These are phyloP conservation scores for Pugionium dolabratum DNA, from an alignment of 345 rosid genomes.

Conservation along the genomic window DNA sequence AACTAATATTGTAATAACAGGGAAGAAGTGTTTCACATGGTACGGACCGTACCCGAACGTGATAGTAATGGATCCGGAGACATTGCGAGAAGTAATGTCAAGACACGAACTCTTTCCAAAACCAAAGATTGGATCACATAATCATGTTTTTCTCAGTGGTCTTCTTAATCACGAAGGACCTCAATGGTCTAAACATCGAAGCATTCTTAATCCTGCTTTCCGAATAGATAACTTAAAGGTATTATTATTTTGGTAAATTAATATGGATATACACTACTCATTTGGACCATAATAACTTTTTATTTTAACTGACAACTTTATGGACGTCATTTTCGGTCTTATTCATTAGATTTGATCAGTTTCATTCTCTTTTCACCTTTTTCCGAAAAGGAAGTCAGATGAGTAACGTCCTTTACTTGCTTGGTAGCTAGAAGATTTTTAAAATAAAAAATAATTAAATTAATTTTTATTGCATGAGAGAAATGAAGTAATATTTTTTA, in stretches of 20 bases:
- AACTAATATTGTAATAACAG: constrained; percentile 15
- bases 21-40: constrained; percentile 51
- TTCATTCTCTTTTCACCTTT: constrained; percentile 32
- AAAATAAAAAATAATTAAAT: background rate
- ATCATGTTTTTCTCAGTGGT: constrained; percentile 44
- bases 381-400: constrained; percentile 28
- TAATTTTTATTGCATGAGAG: no score
- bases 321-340: constrained; percentile 39
- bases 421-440: background rate
- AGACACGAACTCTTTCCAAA: constrained; percentile 46
- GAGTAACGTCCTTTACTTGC: constrained; percentile 33
- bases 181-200: constrained; percentile 57
- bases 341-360: constrained; percentile 38
- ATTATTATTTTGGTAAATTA: background rate
- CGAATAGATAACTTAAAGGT: constrained; percentile 58
- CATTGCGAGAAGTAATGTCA: constrained; percentile 43
- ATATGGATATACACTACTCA: constrained; percentile 27
- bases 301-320: constrained; percentile 22
- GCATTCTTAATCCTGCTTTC: constrained; percentile 56
- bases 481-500: background rate
- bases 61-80: constrained; percentile 48
- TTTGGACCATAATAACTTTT: constrained; percentile 20
- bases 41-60: constrained; percentile 47
- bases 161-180: constrained; percentile 48
- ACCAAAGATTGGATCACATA: constrained; percentile 38